phyloP scores from a whole-genome alignment of 805 yeast species.

The Kluyveromyces wickerhamii region DNA sequence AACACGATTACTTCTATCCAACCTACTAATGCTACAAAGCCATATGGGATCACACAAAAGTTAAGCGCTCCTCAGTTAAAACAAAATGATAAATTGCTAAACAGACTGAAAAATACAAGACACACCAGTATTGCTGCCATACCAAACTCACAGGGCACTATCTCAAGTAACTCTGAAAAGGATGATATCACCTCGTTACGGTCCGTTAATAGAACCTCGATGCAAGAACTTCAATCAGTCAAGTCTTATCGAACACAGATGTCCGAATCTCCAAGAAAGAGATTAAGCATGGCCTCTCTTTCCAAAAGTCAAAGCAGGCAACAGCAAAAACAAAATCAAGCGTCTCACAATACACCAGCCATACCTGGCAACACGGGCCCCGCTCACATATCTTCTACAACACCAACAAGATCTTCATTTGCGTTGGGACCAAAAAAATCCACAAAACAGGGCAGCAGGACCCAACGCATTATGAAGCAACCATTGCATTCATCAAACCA shows the following conservation, averaged over 20 bases:
- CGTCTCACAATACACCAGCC: constrained; percentile 3
- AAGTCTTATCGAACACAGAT: constrained; percentile 14
- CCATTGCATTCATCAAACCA: neutral
- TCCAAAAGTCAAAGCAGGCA: constrained; percentile 10
- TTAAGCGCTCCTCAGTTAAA: constrained; percentile 29
- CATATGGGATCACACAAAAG: constrained; percentile 25
- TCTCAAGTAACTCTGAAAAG: constrained; percentile 3
- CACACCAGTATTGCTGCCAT: constrained; percentile 29
- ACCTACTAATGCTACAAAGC: constrained; percentile 1
- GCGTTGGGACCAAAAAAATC: constrained; percentile 5
- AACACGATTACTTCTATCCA: constrained; percentile 9
- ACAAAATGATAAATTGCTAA: constrained; percentile 15
- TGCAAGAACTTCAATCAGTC: constrained; percentile 19
- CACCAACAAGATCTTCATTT: constrained; percentile 8
- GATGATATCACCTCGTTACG: constrained; percentile 19
- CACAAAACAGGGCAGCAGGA: constrained; percentile 1
- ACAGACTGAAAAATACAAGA: constrained; percentile 25
- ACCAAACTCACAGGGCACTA: constrained; percentile 9
- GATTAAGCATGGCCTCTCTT: constrained; percentile 17
- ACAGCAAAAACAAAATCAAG: constrained; percentile 5
- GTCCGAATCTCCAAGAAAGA: constrained; percentile 23
- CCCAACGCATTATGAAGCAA: constrained; percentile 4
- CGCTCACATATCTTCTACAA: constrained; percentile 3
- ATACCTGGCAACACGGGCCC: constrained; percentile 2
- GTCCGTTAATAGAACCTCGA: constrained; percentile 12